Conservation (phyloP, 1,284 basidiomycete genomes). For the Malassezia pachydermatis region DNA sequence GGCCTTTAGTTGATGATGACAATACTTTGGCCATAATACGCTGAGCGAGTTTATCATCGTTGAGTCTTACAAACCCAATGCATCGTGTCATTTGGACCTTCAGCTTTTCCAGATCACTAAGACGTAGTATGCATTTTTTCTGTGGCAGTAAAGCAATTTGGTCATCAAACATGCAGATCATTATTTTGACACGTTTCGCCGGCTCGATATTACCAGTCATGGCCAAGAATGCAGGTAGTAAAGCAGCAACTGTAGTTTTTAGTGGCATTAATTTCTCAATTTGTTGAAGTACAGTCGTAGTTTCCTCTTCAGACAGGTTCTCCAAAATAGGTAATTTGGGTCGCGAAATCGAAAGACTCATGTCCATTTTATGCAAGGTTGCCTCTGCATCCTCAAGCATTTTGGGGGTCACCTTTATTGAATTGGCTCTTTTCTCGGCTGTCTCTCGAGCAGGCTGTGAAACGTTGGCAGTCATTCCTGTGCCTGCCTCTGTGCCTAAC, state of each 20-base stretch:
- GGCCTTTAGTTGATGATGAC: slow-evolving; percentile 3
- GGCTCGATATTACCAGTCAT: slow-evolving; percentile 41
- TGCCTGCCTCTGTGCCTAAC: neutral
- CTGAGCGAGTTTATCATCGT: slow-evolving; percentile 36
- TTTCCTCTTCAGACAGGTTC: slow-evolving; percentile 35
- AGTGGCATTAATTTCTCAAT: slow-evolving; percentile 34
- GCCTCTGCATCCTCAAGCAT: slow-evolving; percentile 35
- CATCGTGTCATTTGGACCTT: slow-evolving; percentile 45
- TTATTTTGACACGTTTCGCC: slow-evolving; percentile 43
- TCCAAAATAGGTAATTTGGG: slow-evolving; percentile 34
- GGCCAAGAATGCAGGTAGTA: slow-evolving; percentile 42
- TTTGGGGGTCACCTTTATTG: slow-evolving; percentile 22
- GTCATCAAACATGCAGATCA: slow-evolving; percentile 45
- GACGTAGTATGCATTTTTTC: slow-evolving; percentile 35
- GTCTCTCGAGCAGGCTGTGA: neutral
- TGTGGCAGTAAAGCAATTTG: slow-evolving; percentile 34
- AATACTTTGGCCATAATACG: slow-evolving; percentile 22
- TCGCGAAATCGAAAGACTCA: neutral
- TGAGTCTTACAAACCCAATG: slow-evolving; percentile 41
- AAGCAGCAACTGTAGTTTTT: slow-evolving; percentile 33
- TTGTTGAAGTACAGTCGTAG: slow-evolving; percentile 32
- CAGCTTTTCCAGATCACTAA: slow-evolving; percentile 41
- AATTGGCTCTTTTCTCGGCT: neutral
- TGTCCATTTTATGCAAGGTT: slow-evolving; percentile 12
- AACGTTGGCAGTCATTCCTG: too few relatives aligned